Conservation (phyloP, 139 green algal genomes). For the Gonium pectorale region DNA sequence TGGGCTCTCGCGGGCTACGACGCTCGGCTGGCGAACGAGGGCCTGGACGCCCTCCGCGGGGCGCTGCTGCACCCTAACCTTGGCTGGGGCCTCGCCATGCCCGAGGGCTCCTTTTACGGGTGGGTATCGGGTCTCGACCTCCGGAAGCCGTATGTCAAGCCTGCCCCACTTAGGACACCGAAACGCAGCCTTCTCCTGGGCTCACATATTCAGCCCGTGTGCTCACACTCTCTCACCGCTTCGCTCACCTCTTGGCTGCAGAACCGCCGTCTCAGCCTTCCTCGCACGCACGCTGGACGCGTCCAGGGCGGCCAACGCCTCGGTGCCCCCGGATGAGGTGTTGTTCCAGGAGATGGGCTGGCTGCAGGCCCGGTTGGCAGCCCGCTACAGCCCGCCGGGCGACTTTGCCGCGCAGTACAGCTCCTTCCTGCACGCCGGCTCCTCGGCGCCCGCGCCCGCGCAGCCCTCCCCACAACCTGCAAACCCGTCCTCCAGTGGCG, state of each 20-base stretch:
- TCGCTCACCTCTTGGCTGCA: not conserved
- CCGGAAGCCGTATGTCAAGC: too few relatives aligned
- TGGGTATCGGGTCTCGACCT: too few relatives aligned
- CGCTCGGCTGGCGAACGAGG: not conserved
- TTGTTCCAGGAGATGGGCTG: not conserved
- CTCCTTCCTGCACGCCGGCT: not conserved
- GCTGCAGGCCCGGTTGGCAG: not conserved
- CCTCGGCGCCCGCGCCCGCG: too few relatives aligned
- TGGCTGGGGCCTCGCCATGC: slow-evolving; percentile 13
- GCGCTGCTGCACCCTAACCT: slow-evolving; percentile 9
- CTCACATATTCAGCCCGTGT: too few relatives aligned
- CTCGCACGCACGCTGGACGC: too few relatives aligned
- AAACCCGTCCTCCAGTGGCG: too few relatives aligned
- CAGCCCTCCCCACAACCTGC: too few relatives aligned
- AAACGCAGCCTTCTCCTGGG: too few relatives aligned
- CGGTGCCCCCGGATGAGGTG: not conserved
- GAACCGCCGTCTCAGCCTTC: not conserved
- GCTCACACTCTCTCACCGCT: too few relatives aligned
- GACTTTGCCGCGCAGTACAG: not conserved
- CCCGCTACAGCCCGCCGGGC: not conserved
- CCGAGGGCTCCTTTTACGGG: not conserved
- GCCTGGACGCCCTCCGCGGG: not conserved
- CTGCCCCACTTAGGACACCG: too few relatives aligned
- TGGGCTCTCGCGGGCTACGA: slow-evolving; percentile 21
- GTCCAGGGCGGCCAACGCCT: too few relatives aligned